Evolutionary conservation across 371 early-diverging fungal species (phyloP).

Genomic region (Mucor circinelloides): DNA sequence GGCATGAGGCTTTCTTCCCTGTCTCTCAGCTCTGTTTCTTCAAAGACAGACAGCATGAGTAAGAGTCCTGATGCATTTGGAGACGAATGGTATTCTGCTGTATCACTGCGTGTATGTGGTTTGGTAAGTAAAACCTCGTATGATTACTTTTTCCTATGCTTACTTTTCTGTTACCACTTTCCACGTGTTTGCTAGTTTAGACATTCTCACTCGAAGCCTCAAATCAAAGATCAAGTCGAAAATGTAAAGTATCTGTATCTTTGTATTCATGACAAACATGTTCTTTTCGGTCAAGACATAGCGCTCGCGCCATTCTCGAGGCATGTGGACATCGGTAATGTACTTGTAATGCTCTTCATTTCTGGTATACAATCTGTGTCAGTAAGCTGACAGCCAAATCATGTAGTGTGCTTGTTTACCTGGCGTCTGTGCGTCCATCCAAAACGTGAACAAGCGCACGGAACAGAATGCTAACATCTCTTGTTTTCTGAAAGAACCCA

Average conservation of each 20-base stretch:
- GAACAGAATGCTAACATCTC: constrained; percentile 35
- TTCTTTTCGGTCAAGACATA: constrained; percentile 46
- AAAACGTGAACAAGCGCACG: constrained; percentile 43
- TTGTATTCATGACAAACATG: constrained; percentile 43
- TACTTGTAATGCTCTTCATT: constrained; percentile 33
- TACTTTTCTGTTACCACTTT: constrained; percentile 32
- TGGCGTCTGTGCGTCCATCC: constrained; percentile 47
- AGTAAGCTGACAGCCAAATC: background rate
- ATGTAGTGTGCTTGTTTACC: constrained; percentile 23
- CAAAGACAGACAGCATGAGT: constrained; percentile 6
- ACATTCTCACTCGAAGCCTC: constrained; percentile 45
- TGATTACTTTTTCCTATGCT: background rate
- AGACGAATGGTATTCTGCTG: constrained; percentile 3
- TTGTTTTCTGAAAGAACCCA: constrained; percentile 40
- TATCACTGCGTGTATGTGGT: background rate
- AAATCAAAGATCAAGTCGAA: constrained; percentile 53
- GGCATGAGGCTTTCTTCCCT: constrained; percentile 47
- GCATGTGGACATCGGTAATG: constrained; percentile 10
- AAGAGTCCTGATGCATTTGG: background rate
- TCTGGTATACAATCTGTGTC: constrained; percentile 4
- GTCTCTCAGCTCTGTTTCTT: constrained; percentile 32
- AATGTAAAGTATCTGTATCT: constrained; percentile 52
- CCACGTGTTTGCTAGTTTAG: constrained; percentile 32
- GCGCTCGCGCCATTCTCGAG: constrained; percentile 37
- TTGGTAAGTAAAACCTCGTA: background rate